Evolutionary conservation across 2,329 filamentous ascomycete genomes (phyloP), one percentile per base, ranked within the genome.

Genomic region (Trichoderma sp.): DNA sequence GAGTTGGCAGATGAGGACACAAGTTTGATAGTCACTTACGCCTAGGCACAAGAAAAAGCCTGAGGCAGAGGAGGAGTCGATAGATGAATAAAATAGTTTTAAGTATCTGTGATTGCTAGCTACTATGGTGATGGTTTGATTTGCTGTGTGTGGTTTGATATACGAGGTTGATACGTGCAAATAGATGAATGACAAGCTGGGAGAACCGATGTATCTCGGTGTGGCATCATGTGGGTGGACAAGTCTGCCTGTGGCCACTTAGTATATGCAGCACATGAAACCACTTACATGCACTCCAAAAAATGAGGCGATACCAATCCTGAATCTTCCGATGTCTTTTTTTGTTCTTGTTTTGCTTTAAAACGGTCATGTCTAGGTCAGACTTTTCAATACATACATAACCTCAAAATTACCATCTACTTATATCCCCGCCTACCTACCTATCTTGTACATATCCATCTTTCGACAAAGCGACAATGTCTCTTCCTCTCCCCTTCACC

Each of bases 401-500:
- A 51, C 43, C 43, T 51, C n/a, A 28, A 15, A n/a, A n/a, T n/a
- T n/a, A n/a, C n/a, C n/a, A n/a, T n/a, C n/a, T n/a, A n/a, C n/a
- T n/a, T n/a, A n/a, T 3, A 56, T 26, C 26, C 11, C 51, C 21
- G 24, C 56, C 26, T 18, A 32, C 56, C 26, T 18, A 32, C 26
- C 26, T 30, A 43, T 43, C 39, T 43, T 9, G 15, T 43, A 43
- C 53, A 30, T 28, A 56, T 28, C 14, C 53, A 26, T 57, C 53
- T 26, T 28, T 18, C 26, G 6, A 28, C 6, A 4, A 28, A 28
- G 15, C 26, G 14, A 15, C 53, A 26, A 26, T 28, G 57, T 9
- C 47, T 57, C 47, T 26, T 9, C 57, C 66, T 18, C 73, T 34
- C 65, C 73, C 8, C 80, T 78, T 15, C 57, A 70, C 28, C 39